Conservation (phyloP, 352 stramenopile genomes). For the Globisporangium irregulare region DNA sequence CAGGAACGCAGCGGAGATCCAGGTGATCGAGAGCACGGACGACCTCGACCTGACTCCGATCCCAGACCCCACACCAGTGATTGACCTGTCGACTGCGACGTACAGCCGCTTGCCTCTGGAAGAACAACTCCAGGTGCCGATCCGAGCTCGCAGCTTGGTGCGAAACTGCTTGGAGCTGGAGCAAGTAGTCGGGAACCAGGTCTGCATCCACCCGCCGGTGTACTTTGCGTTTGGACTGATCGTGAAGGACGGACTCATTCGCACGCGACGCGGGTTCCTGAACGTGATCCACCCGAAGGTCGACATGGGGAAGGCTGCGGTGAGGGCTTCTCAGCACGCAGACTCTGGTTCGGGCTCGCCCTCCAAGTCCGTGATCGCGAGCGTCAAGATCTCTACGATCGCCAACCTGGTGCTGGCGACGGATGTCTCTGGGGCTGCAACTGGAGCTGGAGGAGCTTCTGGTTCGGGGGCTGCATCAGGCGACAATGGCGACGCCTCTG, state of each 20-base stretch:
- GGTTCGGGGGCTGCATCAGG: neutral
- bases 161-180: slow-evolving; percentile 36
- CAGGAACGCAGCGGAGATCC: slow-evolving; percentile 8
- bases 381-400: slow-evolving; percentile 4
- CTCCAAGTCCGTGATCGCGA: slow-evolving; percentile 6
- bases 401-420: slow-evolving; percentile 12
- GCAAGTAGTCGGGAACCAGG: slow-evolving; percentile 23
- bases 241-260: slow-evolving; percentile 42
- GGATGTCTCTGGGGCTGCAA: neutral
- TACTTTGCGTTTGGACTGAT: slow-evolving; percentile 56
- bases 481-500: slow-evolving; percentile 5
- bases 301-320: slow-evolving; percentile 16
- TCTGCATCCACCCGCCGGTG: slow-evolving; percentile 42
- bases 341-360: slow-evolving; percentile 6
- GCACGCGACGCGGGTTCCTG: slow-evolving; percentile 45
- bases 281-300: slow-evolving; percentile 52
- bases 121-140: slow-evolving; percentile 38
- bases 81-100: slow-evolving; percentile 8
- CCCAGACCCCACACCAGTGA: neutral
- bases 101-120: slow-evolving; percentile 55
- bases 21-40: slow-evolving; percentile 15
- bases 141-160: slow-evolving; percentile 46
- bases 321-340: slow-evolving; percentile 22
- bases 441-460: neutral
- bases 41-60: slow-evolving; percentile 6